A percentile compares a stretch with the other conserved stretches of the same genome.
Conservation (phyloP, 164 flowering plant species). For the Dillenia suffruticosa region DNA sequence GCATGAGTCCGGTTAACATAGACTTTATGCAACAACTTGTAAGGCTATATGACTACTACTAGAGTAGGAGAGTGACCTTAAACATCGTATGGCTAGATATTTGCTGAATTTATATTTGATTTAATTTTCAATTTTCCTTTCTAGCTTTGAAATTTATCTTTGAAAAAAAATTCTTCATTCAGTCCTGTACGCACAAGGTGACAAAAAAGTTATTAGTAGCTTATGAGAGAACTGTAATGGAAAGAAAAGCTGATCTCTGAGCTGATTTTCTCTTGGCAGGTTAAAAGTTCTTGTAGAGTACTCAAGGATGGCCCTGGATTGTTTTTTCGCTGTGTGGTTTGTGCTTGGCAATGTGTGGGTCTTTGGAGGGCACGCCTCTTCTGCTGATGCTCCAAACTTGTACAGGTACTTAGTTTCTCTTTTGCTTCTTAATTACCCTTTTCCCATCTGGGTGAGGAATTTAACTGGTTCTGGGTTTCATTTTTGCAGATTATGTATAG, state of each 20-base stretch:
- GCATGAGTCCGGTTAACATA: too few species aligned
- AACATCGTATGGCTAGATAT: too few species aligned
- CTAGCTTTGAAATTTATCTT: too few species aligned
- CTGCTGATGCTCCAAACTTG: conserved; percentile 56
- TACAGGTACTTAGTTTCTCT: conserved; percentile 35
- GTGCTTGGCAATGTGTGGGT: conserved; percentile 72
- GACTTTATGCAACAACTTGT: too few species aligned
- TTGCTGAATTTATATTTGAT: too few species aligned
- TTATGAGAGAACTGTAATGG: too few species aligned
- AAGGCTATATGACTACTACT: too few species aligned
- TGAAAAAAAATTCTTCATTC: too few species aligned
- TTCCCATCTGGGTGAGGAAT: not conserved
- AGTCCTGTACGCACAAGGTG: too few species aligned
- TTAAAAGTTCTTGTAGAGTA: conserved; percentile 39
- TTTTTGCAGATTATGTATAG: conserved; percentile 80
- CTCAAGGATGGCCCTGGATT: conserved; percentile 55
- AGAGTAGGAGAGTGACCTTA: too few species aligned
- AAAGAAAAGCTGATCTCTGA: not conserved
- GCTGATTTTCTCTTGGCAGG: conserved; percentile 25
- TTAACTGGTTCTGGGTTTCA: not conserved
- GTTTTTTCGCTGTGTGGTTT: conserved; percentile 76
- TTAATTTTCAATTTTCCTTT: too few species aligned
- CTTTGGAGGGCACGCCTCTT: conserved; percentile 63
- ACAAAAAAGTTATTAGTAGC: too few species aligned
- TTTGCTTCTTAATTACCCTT: not conserved